A percentile compares a stretch with the other conserved stretches of the same genome.
phyloP scores from a whole-genome alignment of 2,329 filamentous ascomycete species.

The Penicillium sp. region DNA sequence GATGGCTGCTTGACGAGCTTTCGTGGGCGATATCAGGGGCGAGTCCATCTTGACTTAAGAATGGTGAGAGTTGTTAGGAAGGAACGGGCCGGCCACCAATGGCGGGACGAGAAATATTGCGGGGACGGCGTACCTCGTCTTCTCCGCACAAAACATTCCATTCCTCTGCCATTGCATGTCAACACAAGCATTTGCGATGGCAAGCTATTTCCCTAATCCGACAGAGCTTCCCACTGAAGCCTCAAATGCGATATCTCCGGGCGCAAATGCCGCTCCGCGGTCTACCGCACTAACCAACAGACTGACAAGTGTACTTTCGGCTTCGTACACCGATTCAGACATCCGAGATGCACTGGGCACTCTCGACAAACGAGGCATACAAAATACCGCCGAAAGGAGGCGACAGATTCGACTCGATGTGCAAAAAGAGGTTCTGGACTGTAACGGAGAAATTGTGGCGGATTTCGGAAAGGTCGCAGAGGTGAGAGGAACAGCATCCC shows the following conservation, averaged over 20 bases:
- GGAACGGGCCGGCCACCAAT: not conserved
- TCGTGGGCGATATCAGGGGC: constrained; percentile 57
- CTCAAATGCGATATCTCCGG: constrained; percentile 22
- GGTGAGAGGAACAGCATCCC: constrained; percentile 50
- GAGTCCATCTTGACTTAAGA: constrained; percentile 24
- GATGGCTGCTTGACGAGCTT: constrained; percentile 70
- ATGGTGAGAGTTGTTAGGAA: not conserved
- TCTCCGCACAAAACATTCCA: constrained; percentile 17
- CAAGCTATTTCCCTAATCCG: constrained; percentile 30
- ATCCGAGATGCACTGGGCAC: constrained; percentile 80
- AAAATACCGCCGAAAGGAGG: constrained; percentile 73
- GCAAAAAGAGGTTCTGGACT: constrained; percentile 87
- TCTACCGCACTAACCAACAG: constrained; percentile 72
- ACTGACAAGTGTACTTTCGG: constrained; percentile 79
- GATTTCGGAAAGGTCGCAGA: constrained; percentile 89
- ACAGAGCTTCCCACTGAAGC: constrained; percentile 21
- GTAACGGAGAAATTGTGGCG: constrained; percentile 81
- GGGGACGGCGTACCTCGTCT: constrained; percentile 9
- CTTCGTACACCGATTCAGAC: constrained; percentile 87
- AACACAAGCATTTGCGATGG: constrained; percentile 22
- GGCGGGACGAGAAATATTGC: not conserved
- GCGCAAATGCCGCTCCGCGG: constrained; percentile 26
- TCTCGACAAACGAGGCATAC: constrained; percentile 66
- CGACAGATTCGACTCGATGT: constrained; percentile 76
- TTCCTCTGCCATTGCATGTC: not conserved